These are phyloP conservation scores for Cercospora sp. DNA, from an alignment of 2,329 filamentous ascomycete genomes.

Conservation along the genomic window DNA sequence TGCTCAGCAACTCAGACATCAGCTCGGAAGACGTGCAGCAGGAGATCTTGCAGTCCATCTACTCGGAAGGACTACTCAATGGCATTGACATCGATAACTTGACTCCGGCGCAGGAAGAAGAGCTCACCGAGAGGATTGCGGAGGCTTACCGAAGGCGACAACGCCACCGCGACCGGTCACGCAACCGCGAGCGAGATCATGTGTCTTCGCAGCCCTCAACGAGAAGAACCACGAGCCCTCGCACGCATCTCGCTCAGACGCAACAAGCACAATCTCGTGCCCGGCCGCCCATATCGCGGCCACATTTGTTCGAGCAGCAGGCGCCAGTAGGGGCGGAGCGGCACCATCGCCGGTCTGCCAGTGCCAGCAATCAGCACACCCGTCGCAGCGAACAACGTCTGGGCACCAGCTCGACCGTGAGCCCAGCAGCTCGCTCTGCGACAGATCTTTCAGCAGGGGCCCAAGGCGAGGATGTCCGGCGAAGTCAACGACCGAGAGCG, in stretches of 20 bases:
- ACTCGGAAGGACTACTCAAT: constrained; percentile 82
- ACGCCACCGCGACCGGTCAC: constrained; percentile 49
- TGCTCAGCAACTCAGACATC: constrained; percentile 77
- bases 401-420: constrained; percentile 45
- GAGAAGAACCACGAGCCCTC: constrained; percentile 1
- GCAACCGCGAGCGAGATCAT: constrained; percentile 29
- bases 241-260: constrained; percentile 15
- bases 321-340: constrained; percentile 36
- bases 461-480: constrained; percentile 25
- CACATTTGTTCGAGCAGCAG: constrained; percentile 47
- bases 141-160: constrained; percentile 82
- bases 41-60: constrained; percentile 85
- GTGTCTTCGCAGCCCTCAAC: background rate
- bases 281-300: constrained; percentile 49
- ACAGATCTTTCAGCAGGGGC: constrained; percentile 58
- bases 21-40: constrained; percentile 78
- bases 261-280: constrained; percentile 36
- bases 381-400: constrained; percentile 32
- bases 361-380: constrained; percentile 37
- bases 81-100: constrained; percentile 87
- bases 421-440: constrained; percentile 59
- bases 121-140: constrained; percentile 85
- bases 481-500: constrained; percentile 36
- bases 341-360: constrained; percentile 49
- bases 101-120: constrained; percentile 80